Evolutionary conservation across 2,329 filamentous ascomycete species (phyloP).

Genomic region (Pseudogymnoascus pannorum): DNA sequence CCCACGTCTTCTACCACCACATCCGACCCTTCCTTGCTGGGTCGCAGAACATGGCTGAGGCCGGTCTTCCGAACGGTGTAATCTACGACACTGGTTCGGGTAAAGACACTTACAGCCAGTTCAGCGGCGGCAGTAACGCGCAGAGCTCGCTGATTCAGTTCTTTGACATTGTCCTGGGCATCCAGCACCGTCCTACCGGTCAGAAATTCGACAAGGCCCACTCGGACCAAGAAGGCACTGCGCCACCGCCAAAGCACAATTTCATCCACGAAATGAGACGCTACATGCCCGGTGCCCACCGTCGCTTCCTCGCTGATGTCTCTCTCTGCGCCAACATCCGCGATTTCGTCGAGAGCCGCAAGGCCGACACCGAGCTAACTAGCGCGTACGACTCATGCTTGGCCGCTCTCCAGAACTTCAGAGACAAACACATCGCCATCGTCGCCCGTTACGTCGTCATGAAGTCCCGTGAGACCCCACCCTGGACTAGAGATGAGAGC

Average conservation of each 20-base stretch:
- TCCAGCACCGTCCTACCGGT: conserved; percentile 86
- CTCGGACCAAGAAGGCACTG: conserved; percentile 38
- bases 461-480: conserved; percentile 69
- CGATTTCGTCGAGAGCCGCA: conserved; percentile 62
- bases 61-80: conserved; percentile 79
- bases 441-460: conserved; percentile 93
- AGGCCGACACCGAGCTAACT: conserved; percentile 56
- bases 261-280: conserved; percentile 96
- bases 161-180: conserved; percentile 84
- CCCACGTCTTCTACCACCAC: conserved; percentile 88
- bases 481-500: conserved; percentile 47
- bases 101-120: conserved; percentile 64
- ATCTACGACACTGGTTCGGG: conserved; percentile 77
- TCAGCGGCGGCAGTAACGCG: conserved; percentile 89
- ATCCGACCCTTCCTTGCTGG: conserved; percentile 95
- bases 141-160: conserved; percentile 97
- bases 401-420: conserved; percentile 54
- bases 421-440: conserved; percentile 90
- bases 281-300: conserved; percentile 94
- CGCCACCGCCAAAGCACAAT: conserved; percentile 59
- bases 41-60: conserved; percentile 95
- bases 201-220: conserved; percentile 48
- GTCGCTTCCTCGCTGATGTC: conserved; percentile 79
- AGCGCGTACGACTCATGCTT: conserved; percentile 89
- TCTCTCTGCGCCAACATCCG: conserved; percentile 78